A percentile compares a stretch with the other conserved stretches of the same genome.
Conservation (phyloP, 1,284 basidiomycete species). For the Ceratobasidium sp. region DNA sequence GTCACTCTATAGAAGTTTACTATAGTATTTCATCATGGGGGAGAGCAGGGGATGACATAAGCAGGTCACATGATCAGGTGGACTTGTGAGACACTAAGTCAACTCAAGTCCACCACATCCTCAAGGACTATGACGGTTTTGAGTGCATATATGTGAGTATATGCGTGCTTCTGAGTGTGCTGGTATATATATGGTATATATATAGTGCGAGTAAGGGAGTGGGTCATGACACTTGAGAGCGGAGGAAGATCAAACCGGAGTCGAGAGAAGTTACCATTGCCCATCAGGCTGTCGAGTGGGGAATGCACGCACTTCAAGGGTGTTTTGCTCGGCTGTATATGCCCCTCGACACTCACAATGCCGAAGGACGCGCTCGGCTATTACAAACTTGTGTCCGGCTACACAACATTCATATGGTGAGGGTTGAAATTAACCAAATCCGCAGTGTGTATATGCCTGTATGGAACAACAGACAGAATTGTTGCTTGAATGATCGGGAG, state of each 20-base stretch:
- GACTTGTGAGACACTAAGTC: too few relatives aligned
- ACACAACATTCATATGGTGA: background rate
- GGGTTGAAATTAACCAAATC: background rate
- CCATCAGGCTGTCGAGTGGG: conserved; percentile 57
- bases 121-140: too few relatives aligned
- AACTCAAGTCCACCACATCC: too few relatives aligned
- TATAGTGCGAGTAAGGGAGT: too few relatives aligned
- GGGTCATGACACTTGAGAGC: too few relatives aligned
- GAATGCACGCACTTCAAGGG: conserved; percentile 54
- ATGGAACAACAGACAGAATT: background rate
- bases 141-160: too few relatives aligned
- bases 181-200: too few relatives aligned
- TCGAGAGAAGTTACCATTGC: conserved; percentile 53
- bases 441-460: background rate
- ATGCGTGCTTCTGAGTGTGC: too few relatives aligned
- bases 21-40: too few relatives aligned
- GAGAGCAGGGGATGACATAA: too few relatives aligned
- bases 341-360: conserved; percentile 49
- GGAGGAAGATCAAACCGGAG: conserved; percentile 46
- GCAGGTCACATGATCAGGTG: too few relatives aligned
- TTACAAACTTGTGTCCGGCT: background rate
- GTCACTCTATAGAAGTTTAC: too few relatives aligned
- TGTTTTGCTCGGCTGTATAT: conserved; percentile 54
- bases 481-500: background rate
- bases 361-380: background rate